Percentiles rank a stretch among this genome's conserved stretches.
Conservation (phyloP, 2,329 filamentous ascomycete species). For the Ophiostoma sp. region DNA sequence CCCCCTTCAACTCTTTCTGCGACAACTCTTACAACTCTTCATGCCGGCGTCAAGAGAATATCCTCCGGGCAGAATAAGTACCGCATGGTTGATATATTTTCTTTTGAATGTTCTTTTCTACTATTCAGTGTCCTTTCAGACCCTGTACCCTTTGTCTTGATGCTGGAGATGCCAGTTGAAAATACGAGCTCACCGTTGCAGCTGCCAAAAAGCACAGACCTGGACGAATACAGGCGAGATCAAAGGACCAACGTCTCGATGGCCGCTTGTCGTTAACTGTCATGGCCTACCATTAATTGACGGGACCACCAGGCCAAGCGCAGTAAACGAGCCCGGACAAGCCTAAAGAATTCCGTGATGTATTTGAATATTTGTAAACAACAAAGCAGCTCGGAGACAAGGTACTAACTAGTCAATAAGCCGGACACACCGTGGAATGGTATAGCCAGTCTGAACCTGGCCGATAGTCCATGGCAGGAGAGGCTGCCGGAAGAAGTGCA, state of each 20-base stretch:
- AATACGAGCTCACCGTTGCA: background rate
- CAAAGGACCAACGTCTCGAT: background rate
- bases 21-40: background rate
- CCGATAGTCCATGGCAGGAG: background rate
- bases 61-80: constrained; percentile 1
- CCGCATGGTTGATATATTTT: background rate
- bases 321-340: background rate
- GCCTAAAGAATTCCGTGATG: background rate
- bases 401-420: background rate
- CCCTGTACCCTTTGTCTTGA: background rate
- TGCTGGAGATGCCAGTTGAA: background rate
- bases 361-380: background rate
- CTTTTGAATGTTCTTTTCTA: background rate
- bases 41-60: background rate
- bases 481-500: too few relatives aligned
- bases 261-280: background rate
- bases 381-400: background rate
- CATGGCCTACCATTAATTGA: background rate
- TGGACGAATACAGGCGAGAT: background rate
- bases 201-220: background rate
- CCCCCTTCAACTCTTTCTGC: background rate
- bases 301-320: background rate
- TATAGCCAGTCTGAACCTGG: background rate
- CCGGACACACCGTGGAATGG: background rate
- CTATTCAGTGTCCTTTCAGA: background rate